Evolutionary conservation across 164 flowering plant species (phyloP).

Genomic region (Chloranthus sessilifolius): DNA sequence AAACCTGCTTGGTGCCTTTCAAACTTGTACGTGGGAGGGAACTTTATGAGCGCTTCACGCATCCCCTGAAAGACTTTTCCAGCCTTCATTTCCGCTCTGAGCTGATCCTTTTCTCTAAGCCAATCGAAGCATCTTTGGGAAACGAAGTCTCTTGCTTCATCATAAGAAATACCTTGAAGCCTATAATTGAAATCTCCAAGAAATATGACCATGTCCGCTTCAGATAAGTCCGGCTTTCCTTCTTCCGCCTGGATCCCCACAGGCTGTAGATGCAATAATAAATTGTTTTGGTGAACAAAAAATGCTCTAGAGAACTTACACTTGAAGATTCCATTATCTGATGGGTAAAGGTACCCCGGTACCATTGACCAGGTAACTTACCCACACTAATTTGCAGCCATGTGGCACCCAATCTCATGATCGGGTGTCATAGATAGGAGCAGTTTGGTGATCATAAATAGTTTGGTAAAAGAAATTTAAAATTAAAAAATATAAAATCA

Average conservation of each 20-base stretch:
- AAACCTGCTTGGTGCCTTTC: conserved; percentile 78
- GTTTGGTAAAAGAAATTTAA: no score
- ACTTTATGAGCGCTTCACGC: conserved; percentile 83
- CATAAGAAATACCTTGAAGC: conserved; percentile 90
- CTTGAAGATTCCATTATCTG: neutral
- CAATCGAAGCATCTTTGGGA: conserved; percentile 98
- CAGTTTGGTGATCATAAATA: no score
- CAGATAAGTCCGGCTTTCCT: conserved; percentile 69
- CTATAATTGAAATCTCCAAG: conserved; percentile 95
- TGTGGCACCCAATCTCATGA: no score
- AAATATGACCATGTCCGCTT: conserved; percentile 89
- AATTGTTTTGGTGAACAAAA: conserved; percentile 1
- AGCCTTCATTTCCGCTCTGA: conserved; percentile 88
- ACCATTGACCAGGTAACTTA: no score
- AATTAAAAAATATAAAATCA: no score
- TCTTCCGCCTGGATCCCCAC: conserved; percentile 39
- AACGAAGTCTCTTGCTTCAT: conserved; percentile 94
- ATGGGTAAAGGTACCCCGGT: no score
- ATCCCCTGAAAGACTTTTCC: conserved; percentile 97
- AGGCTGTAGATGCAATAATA: conserved; percentile 42
- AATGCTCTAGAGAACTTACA: neutral
- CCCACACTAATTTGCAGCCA: no score
- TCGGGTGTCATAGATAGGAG: no score
- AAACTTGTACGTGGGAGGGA: conserved; percentile 98
- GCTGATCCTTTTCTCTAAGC: conserved; percentile 97